These are phyloP conservation scores for Trametes villosa DNA, from an alignment of 768 basidiomycete genomes.

Conservation along the genomic window DNA sequence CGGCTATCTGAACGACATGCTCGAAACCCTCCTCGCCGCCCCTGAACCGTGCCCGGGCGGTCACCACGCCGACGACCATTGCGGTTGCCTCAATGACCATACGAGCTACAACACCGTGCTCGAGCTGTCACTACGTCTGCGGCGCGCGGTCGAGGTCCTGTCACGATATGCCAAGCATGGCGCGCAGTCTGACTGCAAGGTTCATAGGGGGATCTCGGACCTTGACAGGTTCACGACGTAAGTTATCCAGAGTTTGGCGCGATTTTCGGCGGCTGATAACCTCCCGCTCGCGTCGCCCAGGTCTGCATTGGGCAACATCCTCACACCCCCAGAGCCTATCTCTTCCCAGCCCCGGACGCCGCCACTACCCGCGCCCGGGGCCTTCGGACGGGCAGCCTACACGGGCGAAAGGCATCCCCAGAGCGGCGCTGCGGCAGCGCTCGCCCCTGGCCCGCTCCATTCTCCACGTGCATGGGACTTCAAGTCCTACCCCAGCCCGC, in stretches of 20 bases:
- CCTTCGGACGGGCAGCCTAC: slow-evolving; percentile 9
- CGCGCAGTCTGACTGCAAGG: slow-evolving; percentile 36
- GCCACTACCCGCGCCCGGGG: slow-evolving; percentile 5
- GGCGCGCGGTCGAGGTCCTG: slow-evolving; percentile 60
- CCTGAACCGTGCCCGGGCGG: slow-evolving; percentile 17
- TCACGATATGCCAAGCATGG: slow-evolving; percentile 48
- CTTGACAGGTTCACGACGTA: slow-evolving; percentile 59
- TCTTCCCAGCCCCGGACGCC: slow-evolving; percentile 17
- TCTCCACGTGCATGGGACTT: slow-evolving; percentile 25
- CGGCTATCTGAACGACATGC: slow-evolving; percentile 29
- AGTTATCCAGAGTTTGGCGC: slow-evolving; percentile 28
- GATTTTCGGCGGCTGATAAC: slow-evolving; percentile 14
- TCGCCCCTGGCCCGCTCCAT: slow-evolving; percentile 11
- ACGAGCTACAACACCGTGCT: slow-evolving; percentile 60
- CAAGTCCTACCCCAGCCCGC: slow-evolving; percentile 37
- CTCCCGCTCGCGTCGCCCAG: slow-evolving; percentile 32
- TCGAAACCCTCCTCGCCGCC: slow-evolving; percentile 28
- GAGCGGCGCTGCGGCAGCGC: slow-evolving; percentile 26
- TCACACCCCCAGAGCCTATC: slow-evolving; percentile 31
- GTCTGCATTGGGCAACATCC: slow-evolving; percentile 45
- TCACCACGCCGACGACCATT: slow-evolving; percentile 43
- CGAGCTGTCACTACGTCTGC: slow-evolving; percentile 66
- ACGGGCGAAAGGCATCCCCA: not conserved
- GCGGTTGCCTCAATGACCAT: slow-evolving; percentile 61
- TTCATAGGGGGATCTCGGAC: slow-evolving; percentile 52